Conservation (phyloP, 2,329 filamentous ascomycete genomes). For the Fusarium sp. region DNA sequence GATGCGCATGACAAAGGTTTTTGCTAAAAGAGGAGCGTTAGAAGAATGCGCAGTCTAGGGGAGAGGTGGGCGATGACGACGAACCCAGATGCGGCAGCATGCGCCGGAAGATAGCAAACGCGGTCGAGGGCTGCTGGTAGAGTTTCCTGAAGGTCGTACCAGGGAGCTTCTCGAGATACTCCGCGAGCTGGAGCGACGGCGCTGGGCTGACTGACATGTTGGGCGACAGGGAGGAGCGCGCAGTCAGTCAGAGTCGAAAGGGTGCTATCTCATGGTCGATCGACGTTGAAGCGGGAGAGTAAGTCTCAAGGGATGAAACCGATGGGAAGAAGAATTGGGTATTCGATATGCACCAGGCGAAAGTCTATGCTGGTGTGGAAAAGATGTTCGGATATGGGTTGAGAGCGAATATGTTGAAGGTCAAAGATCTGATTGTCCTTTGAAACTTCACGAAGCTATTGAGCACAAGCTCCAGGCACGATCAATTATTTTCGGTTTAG, state of each 20-base stretch:
- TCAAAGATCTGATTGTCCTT: constrained; percentile 2
- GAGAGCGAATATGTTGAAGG: rapidly evolving
- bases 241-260: constrained; percentile 45
- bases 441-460: constrained; percentile 18
- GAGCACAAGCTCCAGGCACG: constrained; percentile 35
- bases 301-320: neutral
- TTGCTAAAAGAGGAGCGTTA: constrained; percentile 67
- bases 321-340: too few species aligned
- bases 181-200: constrained; percentile 74
- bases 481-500: constrained; percentile 29
- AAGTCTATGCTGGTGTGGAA: neutral
- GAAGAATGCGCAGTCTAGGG: neutral
- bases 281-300: neutral
- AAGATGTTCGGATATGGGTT: neutral
- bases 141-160: constrained; percentile 91
- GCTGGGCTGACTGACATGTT: constrained; percentile 61
- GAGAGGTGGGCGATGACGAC: constrained; percentile 29
- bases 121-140: constrained; percentile 95
- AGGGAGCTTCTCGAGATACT: constrained; percentile 92
- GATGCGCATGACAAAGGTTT: constrained; percentile 95
- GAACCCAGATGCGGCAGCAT: constrained; percentile 93
- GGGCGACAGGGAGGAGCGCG: constrained; percentile 43
- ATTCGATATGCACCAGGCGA: rapidly evolving
- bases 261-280: constrained; percentile 46
- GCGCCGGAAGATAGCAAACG: constrained; percentile 94